Evolutionary conservation across 805 yeast species (phyloP).

Genomic region (Hagleromyces aurorensis): DNA sequence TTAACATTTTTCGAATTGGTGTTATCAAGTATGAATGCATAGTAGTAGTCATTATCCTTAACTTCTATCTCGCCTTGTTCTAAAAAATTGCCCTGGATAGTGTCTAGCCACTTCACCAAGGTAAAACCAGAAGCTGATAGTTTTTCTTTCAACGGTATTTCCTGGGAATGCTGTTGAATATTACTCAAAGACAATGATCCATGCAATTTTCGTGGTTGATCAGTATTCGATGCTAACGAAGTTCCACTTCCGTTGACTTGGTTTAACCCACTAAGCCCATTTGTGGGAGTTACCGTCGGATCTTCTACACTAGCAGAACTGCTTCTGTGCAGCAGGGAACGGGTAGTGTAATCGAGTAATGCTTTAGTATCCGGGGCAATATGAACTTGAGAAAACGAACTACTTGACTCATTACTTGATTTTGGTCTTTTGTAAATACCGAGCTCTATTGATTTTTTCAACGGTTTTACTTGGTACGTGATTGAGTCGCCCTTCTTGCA

Average conservation of each 20-base stretch:
- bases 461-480: conserved; percentile 76
- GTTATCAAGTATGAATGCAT: conserved; percentile 86
- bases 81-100: conserved; percentile 51
- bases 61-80: conserved; percentile 57
- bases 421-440: conserved; percentile 30
- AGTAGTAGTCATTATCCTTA: conserved; percentile 53
- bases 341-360: conserved; percentile 21
- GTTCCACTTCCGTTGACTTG: conserved; percentile 1
- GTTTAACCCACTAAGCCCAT: conserved; percentile 1
- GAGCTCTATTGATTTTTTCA: conserved; percentile 49
- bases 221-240: conserved; percentile 15
- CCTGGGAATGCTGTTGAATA: conserved; percentile 33
- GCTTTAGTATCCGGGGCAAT: conserved; percentile 28
- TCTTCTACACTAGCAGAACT: conserved; percentile 12
- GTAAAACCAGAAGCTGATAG: conserved; percentile 46
- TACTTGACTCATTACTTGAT: conserved; percentile 15
- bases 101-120: conserved; percentile 47
- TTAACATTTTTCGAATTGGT: conserved; percentile 80
- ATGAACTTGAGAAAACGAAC: conserved; percentile 18
- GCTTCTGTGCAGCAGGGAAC: conserved; percentile 15
- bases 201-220: conserved; percentile 11
- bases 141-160: conserved; percentile 46
- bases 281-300: too few relatives aligned
- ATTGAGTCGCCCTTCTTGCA: conserved; percentile 60
- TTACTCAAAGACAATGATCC: conserved; percentile 31